Conservation (phyloP, 2,329 filamentous ascomycete genomes). For the Neofusicoccum ribis region DNA sequence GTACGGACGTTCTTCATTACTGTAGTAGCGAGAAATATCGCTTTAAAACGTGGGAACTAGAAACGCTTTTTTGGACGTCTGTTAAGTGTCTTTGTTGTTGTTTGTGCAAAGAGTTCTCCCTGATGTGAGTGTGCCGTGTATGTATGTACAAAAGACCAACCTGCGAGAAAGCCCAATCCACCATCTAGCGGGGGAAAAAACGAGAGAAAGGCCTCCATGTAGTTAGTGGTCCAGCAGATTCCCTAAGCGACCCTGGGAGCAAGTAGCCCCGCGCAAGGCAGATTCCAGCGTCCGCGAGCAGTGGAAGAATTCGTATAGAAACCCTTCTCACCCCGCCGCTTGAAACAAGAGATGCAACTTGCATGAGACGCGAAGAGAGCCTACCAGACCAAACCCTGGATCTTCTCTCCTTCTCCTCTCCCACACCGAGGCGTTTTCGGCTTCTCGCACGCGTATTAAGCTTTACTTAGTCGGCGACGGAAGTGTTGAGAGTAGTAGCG, state of each 20-base stretch:
- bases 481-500: not conserved
- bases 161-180: not conserved
- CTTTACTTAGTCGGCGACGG: slow-evolving; percentile 1
- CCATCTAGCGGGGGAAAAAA: not conserved
- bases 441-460: slow-evolving; percentile 6
- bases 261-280: too few species aligned
- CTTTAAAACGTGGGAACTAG: not conserved
- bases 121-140: not conserved
- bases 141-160: not conserved
- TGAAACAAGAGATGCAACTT: not conserved
- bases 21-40: too few species aligned
- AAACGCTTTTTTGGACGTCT: not conserved
- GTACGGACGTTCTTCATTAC: too few species aligned
- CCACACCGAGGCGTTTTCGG: not conserved
- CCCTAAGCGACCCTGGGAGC: not conserved
- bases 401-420: not conserved
- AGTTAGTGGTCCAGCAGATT: not conserved
- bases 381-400: not conserved
- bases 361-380: not conserved
- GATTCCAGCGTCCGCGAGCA: not conserved
- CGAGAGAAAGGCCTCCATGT: not conserved
- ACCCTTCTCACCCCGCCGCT: not conserved
- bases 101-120: not conserved
- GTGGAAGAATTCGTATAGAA: not conserved
- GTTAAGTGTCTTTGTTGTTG: not conserved